phyloP scores from a whole-genome alignment of 2,329 filamentous ascomycete species.

The Periconia sp. region DNA sequence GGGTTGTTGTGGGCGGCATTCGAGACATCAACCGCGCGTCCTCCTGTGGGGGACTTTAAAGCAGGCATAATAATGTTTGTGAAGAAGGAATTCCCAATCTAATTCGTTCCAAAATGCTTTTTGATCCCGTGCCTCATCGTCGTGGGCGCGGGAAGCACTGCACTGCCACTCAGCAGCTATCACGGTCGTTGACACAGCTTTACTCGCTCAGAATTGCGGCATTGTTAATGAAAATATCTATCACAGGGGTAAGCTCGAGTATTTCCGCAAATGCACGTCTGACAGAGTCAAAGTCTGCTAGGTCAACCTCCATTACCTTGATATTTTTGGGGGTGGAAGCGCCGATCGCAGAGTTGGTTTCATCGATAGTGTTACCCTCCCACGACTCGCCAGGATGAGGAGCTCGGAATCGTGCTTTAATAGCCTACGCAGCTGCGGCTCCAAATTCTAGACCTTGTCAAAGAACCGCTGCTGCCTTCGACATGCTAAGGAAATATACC shows the following conservation, averaged over 20 bases:
- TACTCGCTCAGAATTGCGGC: constrained; percentile 41
- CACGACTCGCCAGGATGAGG: constrained; percentile 43
- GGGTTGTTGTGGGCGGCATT: constrained; percentile 11
- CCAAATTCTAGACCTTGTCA: constrained; percentile 7
- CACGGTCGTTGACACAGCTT: not conserved
- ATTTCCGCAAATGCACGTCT: constrained; percentile 34
- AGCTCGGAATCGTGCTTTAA: constrained; percentile 13
- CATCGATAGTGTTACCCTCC: constrained; percentile 41
- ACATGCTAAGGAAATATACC: not conserved
- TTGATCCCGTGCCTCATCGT: constrained; percentile 51
- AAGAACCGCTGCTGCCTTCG: not conserved
- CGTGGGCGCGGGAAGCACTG: constrained; percentile 10
- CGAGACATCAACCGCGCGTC: constrained; percentile 16
- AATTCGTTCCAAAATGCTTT: constrained; percentile 53
- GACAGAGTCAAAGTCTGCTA: constrained; percentile 35
- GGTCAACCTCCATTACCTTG: constrained; percentile 29
- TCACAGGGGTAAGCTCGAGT: constrained; percentile 21
- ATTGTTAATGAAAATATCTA: constrained; percentile 51
- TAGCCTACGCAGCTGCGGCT: constrained; percentile 15
- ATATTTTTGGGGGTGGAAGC: constrained; percentile 26
- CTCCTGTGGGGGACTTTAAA: constrained; percentile 17
- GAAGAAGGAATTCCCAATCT: constrained; percentile 52
- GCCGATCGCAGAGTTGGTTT: constrained; percentile 41
- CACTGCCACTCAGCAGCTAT: not conserved
- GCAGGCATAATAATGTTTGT: constrained; percentile 48